These are phyloP conservation scores for Mycena sp. DNA, from an alignment of 1,284 basidiomycete species.

Conservation along the genomic window DNA sequence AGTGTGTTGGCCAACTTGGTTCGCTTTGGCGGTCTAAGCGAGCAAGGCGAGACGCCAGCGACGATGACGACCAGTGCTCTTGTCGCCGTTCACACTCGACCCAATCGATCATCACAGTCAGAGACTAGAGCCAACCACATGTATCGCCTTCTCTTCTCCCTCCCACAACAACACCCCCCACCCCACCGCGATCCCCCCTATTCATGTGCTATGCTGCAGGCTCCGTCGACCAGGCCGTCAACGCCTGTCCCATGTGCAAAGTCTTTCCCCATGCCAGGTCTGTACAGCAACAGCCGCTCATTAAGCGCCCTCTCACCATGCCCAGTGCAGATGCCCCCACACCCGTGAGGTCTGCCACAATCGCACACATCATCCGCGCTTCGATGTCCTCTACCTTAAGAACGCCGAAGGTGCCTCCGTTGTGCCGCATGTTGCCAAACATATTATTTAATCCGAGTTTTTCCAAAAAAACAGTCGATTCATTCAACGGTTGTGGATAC, in stretches of 20 bases:
- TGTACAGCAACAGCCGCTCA: conserved; percentile 21
- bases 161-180: conserved; percentile 38
- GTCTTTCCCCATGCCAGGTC: conserved; percentile 75
- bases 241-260: conserved; percentile 83
- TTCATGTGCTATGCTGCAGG: conserved; percentile 78
- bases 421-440: conserved; percentile 39
- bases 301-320: conserved; percentile 26
- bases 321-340: conserved; percentile 71
- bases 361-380: conserved; percentile 71
- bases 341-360: conserved; percentile 78
- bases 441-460: too few relatives aligned
- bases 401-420: conserved; percentile 78
- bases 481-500: conserved; percentile 85
- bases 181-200: conserved; percentile 35
- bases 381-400: conserved; percentile 78
- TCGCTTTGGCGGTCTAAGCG: too few relatives aligned
- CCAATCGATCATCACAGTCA: too few relatives aligned
- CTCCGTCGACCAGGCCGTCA: conserved; percentile 70
- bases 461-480: conserved; percentile 61
- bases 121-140: too few relatives aligned
- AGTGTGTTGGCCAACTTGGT: too few relatives aligned
- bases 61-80: too few relatives aligned
- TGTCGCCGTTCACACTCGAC: too few relatives aligned
- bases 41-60: too few relatives aligned
- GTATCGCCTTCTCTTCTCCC: conserved; percentile 42